Evolutionary conservation across 208 protist genomes (phyloP).

Genomic region (Leishmania gerbilli): DNA sequence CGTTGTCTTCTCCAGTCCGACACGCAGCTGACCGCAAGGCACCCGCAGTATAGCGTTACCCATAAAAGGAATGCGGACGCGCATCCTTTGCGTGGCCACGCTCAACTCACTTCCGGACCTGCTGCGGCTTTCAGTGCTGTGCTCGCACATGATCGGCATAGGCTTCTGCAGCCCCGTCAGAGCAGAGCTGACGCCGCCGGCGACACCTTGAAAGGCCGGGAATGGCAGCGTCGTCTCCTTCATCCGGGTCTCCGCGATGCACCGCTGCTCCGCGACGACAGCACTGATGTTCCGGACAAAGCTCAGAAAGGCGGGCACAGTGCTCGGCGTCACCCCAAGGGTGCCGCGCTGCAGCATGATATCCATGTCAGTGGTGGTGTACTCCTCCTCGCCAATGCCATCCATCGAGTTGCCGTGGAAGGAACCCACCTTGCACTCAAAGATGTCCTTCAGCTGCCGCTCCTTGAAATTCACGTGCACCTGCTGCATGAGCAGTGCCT

Average conservation of each 20-base stretch:
- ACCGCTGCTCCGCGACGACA: slow-evolving; percentile 57
- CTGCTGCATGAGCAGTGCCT: slow-evolving; percentile 44
- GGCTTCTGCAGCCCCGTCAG: not conserved
- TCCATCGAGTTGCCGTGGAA: slow-evolving; percentile 66
- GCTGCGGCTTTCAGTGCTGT: slow-evolving; percentile 9
- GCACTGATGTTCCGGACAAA: slow-evolving; percentile 57
- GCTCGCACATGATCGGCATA: not conserved
- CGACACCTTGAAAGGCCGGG: not conserved
- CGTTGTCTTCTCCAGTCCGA: slow-evolving; percentile 59
- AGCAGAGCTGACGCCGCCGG: not conserved
- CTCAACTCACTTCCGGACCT: slow-evolving; percentile 3
- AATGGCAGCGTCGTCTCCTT: slow-evolving; percentile 12
- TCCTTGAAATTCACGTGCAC: slow-evolving; percentile 82
- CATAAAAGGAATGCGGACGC: slow-evolving; percentile 58
- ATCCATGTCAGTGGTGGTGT: slow-evolving; percentile 53
- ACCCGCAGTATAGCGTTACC: slow-evolving; percentile 61
- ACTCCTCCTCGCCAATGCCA: slow-evolving; percentile 64
- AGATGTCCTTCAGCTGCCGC: slow-evolving; percentile 87
- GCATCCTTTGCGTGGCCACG: slow-evolving; percentile 10
- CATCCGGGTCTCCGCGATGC: slow-evolving; percentile 36
- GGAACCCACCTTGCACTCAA: slow-evolving; percentile 63
- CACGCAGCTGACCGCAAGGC: slow-evolving; percentile 69
- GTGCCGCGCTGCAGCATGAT: slow-evolving; percentile 43
- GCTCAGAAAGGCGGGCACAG: slow-evolving; percentile 64
- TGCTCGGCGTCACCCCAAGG: slow-evolving; percentile 77